Evolutionary conservation across 2,329 filamentous ascomycete species (phyloP).

Genomic region (Colletotrichum zoysiae): DNA sequence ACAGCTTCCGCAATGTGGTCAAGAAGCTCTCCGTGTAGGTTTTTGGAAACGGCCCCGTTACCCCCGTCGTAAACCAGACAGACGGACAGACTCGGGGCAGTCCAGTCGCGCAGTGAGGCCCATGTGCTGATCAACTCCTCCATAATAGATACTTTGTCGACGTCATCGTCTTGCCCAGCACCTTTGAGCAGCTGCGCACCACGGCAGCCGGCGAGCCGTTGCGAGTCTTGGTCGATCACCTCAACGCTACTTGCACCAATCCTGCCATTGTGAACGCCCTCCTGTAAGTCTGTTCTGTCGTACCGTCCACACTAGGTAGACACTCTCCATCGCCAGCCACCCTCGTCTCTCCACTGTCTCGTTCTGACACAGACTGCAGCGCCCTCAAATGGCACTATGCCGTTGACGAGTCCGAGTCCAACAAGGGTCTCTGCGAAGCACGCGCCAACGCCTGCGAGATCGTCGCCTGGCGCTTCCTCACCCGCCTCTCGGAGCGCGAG

Average conservation of each 20-base stretch:
- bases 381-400: slow-evolving; percentile 82
- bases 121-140: slow-evolving; percentile 37
- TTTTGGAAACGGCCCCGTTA: neutral
- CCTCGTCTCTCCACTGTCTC: neutral
- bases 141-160: slow-evolving; percentile 71
- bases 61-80: neutral
- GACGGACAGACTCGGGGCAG: neutral
- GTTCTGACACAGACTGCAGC: slow-evolving; percentile 55
- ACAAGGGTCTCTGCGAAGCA: slow-evolving; percentile 71
- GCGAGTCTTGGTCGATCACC: slow-evolving; percentile 71
- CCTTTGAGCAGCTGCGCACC: slow-evolving; percentile 80
- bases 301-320: neutral
- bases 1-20: slow-evolving; percentile 73
- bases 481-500: slow-evolving; percentile 77
- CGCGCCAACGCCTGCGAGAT: slow-evolving; percentile 83
- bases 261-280: slow-evolving; percentile 79
- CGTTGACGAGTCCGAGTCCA: slow-evolving; percentile 69
- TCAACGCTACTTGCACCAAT: slow-evolving; percentile 74
- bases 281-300: slow-evolving; percentile 65
- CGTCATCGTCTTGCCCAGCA: slow-evolving; percentile 73
- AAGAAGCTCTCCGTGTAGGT: slow-evolving; percentile 74
- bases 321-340: neutral
- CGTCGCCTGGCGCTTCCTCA: slow-evolving; percentile 83
- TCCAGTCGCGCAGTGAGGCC: neutral
- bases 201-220: slow-evolving; percentile 72